Evolutionary conservation across 2,329 filamentous ascomycete genomes (phyloP).

Genomic region (Penicillium sp.): DNA sequence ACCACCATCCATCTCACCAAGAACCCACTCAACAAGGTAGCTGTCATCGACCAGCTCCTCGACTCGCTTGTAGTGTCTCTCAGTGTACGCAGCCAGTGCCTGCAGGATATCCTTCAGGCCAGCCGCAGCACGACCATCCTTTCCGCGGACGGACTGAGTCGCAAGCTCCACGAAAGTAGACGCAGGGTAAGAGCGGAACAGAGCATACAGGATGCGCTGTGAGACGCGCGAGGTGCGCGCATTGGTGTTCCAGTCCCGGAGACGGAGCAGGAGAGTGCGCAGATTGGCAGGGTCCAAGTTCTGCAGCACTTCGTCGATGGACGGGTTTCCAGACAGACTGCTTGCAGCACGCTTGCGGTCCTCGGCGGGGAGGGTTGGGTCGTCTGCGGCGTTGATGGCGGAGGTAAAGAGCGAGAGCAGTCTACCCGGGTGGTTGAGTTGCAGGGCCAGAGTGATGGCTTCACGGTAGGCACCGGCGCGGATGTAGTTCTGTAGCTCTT

Average conservation of each 20-base stretch:
- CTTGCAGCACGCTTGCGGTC: constrained; percentile 28
- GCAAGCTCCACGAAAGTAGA: constrained; percentile 71
- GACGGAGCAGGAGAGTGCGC: constrained; percentile 73
- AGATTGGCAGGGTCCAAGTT: constrained; percentile 80
- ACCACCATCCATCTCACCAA: constrained; percentile 86
- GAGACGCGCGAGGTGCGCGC: constrained; percentile 80
- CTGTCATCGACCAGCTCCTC: constrained; percentile 93
- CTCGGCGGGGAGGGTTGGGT: constrained; percentile 36
- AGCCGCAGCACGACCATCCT: constrained; percentile 46
- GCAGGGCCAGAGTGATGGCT: constrained; percentile 85
- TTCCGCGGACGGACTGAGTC: constrained; percentile 32
- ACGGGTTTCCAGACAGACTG: constrained; percentile 47
- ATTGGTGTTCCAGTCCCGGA: constrained; percentile 98
- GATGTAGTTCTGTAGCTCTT: constrained; percentile 90
- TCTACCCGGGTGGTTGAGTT: constrained; percentile 89
- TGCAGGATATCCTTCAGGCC: constrained; percentile 81
- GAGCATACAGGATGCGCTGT: constrained; percentile 76
- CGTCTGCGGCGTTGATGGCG: constrained; percentile 73
- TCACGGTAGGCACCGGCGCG: constrained; percentile 84
- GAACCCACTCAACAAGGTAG: constrained; percentile 88
- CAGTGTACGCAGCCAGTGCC: constrained; percentile 85
- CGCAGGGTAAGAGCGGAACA: constrained; percentile 80
- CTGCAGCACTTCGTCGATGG: constrained; percentile 80
- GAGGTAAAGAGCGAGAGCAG: constrained; percentile 80
- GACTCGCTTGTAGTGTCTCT: constrained; percentile 85